Percentiles rank a stretch among this genome's conserved stretches.
phyloP scores from a whole-genome alignment of 805 yeast species.

The Starmerella bacillaris region DNA sequence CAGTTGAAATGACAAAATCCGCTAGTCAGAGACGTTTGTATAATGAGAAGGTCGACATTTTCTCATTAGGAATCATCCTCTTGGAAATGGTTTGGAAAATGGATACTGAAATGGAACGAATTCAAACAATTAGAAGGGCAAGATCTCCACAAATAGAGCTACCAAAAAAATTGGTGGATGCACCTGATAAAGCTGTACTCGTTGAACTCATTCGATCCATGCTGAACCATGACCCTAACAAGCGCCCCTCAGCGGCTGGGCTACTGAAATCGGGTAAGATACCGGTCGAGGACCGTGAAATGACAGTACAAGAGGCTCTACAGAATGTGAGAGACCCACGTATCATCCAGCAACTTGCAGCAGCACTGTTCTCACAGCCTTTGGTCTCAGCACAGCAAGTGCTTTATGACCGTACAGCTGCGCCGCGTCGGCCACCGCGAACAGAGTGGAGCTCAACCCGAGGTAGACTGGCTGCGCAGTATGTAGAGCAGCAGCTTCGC shows the following conservation, averaged over 20 bases:
- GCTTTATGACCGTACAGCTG: slow-evolving; percentile 39
- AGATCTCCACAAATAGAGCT: slow-evolving; percentile 44
- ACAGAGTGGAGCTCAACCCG: neutral
- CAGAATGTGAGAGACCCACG: slow-evolving; percentile 73
- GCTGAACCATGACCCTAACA: slow-evolving; percentile 59
- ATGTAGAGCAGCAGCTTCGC: slow-evolving; percentile 43
- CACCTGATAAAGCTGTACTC: slow-evolving; percentile 35
- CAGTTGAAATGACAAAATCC: slow-evolving; percentile 50
- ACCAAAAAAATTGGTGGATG: slow-evolving; percentile 46
- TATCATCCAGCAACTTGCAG: slow-evolving; percentile 85
- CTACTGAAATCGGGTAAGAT: slow-evolving; percentile 64
- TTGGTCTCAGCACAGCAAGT: slow-evolving; percentile 71
- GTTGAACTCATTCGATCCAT: slow-evolving; percentile 47
- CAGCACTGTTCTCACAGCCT: slow-evolving; percentile 69
- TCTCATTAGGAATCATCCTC: slow-evolving; percentile 82
- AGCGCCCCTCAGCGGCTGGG: slow-evolving; percentile 63
- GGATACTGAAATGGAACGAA: slow-evolving; percentile 89
- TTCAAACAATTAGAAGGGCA: slow-evolving; percentile 45
- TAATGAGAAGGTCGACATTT: slow-evolving; percentile 89
- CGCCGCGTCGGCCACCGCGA: slow-evolving; percentile 7
- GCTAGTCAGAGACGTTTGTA: slow-evolving; percentile 39
- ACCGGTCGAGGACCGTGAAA: slow-evolving; percentile 81
- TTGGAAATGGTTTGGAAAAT: slow-evolving; percentile 84
- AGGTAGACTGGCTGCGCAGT: slow-evolving; percentile 29
- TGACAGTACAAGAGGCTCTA: slow-evolving; percentile 71